These are phyloP conservation scores for Chionographis japonica DNA, from an alignment of 106 monocot species.

Conservation along the genomic window DNA sequence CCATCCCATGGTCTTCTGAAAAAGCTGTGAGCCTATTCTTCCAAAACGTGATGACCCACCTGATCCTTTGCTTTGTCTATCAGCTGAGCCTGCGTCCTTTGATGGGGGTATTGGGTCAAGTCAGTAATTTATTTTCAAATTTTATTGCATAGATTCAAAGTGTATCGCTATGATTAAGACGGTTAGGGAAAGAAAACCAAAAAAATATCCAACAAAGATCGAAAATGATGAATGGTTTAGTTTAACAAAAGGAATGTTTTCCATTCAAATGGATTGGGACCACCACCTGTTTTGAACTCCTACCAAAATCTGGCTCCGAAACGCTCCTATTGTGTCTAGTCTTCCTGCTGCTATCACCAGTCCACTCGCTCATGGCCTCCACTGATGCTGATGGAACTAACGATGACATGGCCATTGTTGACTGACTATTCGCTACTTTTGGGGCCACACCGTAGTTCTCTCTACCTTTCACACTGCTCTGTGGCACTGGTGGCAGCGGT, in stretches of 20 bases:
- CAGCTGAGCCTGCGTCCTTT: constrained; percentile 35
- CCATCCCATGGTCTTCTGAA: constrained; percentile 90
- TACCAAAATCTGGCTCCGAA: constrained; percentile 91
- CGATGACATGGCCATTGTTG: constrained; percentile 65
- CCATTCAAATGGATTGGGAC: neutral
- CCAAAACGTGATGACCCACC: constrained; percentile 60
- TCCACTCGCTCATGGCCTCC: constrained; percentile 70
- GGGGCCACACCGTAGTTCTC: constrained; percentile 22
- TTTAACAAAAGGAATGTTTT: too few species aligned
- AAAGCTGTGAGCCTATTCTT: constrained; percentile 58
- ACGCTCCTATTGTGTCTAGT: constrained; percentile 64
- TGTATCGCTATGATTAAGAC: neutral
- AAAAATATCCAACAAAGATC: too few species aligned
- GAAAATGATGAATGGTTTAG: too few species aligned
- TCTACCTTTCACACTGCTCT: constrained; percentile 26
- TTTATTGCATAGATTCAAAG: neutral
- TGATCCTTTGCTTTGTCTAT: constrained; percentile 41
- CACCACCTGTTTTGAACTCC: constrained; percentile 69
- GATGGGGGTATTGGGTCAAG: constrained; percentile 16
- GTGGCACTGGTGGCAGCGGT: constrained; percentile 60
- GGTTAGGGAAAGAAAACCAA: neutral
- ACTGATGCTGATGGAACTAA: constrained; percentile 79
- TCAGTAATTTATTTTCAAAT: neutral
- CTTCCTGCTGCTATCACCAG: constrained; percentile 34
- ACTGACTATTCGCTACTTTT: constrained; percentile 66